Evolutionary conservation across 805 yeast species (phyloP).

Genomic region (Candida vaughaniae): DNA sequence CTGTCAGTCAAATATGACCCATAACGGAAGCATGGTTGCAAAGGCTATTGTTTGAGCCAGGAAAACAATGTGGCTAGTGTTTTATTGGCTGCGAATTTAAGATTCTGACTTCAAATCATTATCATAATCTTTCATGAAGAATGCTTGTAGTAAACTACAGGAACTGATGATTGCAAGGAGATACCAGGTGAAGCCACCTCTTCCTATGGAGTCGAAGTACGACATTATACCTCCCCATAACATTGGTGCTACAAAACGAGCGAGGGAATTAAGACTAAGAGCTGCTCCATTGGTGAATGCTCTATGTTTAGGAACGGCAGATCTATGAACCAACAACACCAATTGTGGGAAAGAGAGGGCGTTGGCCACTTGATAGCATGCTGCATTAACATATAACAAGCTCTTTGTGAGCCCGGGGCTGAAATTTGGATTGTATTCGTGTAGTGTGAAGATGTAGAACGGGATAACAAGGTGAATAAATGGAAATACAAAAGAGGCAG

Average conservation of each 20-base stretch:
- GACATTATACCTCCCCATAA: conserved; percentile 50
- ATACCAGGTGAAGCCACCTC: conserved; percentile 33
- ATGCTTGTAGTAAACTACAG: conserved; percentile 19
- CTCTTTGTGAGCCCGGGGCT: conserved; percentile 19
- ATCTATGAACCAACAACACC: conserved; percentile 52
- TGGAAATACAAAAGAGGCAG: conserved; percentile 43
- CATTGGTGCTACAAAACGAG: conserved; percentile 58
- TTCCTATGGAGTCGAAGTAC: conserved; percentile 21
- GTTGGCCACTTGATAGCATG: conserved; percentile 32
- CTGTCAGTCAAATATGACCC: too few species aligned
- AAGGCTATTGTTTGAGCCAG: too few species aligned
- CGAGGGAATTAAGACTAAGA: conserved; percentile 51
- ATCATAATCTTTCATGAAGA: conserved; percentile 24
- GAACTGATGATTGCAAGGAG: conserved; percentile 24
- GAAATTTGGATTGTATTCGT: conserved; percentile 26
- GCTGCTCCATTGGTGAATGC: conserved; percentile 61
- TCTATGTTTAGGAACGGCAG: conserved; percentile 52
- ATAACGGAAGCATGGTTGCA: too few species aligned
- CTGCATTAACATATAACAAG: conserved; percentile 27
- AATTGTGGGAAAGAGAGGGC: conserved; percentile 55
- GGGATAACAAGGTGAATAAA: conserved; percentile 47
- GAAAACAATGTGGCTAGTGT: too few species aligned
- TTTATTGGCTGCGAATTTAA: too few species aligned
- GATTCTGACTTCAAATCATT: conserved; percentile 18
- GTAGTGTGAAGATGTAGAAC: conserved; percentile 44